phyloP scores from a whole-genome alignment of 2,329 filamentous ascomycete species.

The Chalaropsis ovoidea region DNA sequence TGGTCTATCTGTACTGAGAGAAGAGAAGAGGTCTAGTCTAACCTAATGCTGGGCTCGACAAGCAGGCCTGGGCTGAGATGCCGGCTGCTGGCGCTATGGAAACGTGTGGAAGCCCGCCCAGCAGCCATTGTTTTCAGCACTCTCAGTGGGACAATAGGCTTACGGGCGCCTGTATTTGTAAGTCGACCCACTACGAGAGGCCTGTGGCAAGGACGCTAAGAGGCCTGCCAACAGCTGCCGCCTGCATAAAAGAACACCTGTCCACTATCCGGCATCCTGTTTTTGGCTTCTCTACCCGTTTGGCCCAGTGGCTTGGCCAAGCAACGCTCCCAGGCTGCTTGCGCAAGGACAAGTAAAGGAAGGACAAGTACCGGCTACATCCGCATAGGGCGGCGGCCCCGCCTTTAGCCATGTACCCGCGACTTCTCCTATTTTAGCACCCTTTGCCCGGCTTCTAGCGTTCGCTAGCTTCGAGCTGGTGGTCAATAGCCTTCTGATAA shows the following conservation, averaged over 20 bases:
- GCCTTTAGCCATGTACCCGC: background rate
- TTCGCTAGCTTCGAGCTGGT: background rate
- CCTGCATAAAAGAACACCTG: slow-evolving; percentile 16
- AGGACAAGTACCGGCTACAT: background rate
- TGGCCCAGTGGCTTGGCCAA: background rate
- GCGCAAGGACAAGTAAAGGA: background rate
- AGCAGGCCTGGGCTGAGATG: too few relatives aligned
- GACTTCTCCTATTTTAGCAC: slow-evolving; percentile 10
- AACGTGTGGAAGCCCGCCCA: background rate
- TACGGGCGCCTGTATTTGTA: background rate
- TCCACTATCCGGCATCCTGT: background rate
- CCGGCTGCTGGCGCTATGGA: too few relatives aligned
- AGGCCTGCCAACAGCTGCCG: background rate
- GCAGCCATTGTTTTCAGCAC: background rate
- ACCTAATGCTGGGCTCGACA: too few relatives aligned
- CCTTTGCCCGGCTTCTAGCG: background rate
- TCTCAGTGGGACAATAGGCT: slow-evolving; percentile 3
- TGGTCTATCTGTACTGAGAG: slow-evolving; percentile 12
- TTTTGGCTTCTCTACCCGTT: background rate
- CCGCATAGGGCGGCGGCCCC: background rate
- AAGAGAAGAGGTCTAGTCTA: too few relatives aligned
- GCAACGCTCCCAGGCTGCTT: background rate
- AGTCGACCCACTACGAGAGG: background rate
- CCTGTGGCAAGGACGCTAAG: background rate
- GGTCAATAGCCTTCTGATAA: background rate